Conservation (phyloP, 768 basidiomycete genomes). For the Boletus eberwhitei region DNA sequence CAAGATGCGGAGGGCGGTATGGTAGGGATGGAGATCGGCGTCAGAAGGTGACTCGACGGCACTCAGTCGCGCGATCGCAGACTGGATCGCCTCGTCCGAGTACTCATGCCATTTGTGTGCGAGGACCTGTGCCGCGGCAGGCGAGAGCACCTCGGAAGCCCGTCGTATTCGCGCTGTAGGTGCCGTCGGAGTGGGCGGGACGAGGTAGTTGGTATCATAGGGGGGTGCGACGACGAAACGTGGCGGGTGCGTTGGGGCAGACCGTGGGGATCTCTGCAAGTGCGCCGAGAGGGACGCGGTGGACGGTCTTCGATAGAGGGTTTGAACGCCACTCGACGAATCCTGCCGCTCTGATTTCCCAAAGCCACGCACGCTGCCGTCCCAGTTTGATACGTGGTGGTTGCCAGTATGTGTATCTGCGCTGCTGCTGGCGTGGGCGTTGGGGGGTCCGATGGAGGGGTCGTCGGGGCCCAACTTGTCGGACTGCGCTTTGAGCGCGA, state of each 20-base stretch:
- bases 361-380: conserved; percentile 57
- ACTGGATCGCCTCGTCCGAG: conserved; percentile 71
- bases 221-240: conserved; percentile 44
- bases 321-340: conserved; percentile 17
- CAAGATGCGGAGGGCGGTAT: conserved; percentile 62
- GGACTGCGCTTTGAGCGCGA: conserved; percentile 58
- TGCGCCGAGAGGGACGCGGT: conserved; percentile 39
- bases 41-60: conserved; percentile 46
- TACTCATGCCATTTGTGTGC: conserved; percentile 74
- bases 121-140: conserved; percentile 49
- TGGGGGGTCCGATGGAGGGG: conserved; percentile 12
- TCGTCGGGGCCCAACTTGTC: conserved; percentile 39
- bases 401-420: not conserved
- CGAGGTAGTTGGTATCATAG: conserved; percentile 30
- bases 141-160: conserved; percentile 10
- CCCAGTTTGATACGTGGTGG: conserved; percentile 35
- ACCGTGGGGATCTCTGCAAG: conserved; percentile 36
- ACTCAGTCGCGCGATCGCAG: conserved; percentile 51
- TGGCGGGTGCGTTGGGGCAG: conserved; percentile 24
- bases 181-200: conserved; percentile 34
- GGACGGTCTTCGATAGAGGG: conserved; percentile 28
- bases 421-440: conserved; percentile 13
- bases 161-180: conserved; percentile 13
- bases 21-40: conserved; percentile 53
- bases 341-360: conserved; percentile 39